Base-by-base conservation (phyloP, 73 alveolate species). In the Tetrahymena malaccensis region DNA sequence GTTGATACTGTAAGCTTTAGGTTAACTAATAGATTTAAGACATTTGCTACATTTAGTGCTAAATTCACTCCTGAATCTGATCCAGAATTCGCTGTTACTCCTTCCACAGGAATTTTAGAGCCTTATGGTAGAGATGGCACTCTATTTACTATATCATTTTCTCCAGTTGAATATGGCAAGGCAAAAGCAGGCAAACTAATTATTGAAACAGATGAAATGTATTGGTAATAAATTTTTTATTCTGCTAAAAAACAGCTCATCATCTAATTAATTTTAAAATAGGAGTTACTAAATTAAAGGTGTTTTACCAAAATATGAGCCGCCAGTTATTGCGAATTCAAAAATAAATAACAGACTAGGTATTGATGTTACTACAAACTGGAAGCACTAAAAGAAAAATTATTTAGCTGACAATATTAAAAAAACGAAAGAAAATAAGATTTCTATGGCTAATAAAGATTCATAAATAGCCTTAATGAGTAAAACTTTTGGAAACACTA, bases 221-320 rank as follows among this genome's bases (percentile, higher is more conserved):
- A 33, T 89, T 95, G 97, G 97, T 95, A 95, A 21, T 7, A 16
- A n/a, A 70, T 27, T 70, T 19, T 19, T 0, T 3, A 70, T 25
- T 35, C 43, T 19, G 25, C 37, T n/a, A 10, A 27, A n/a, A 70
- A 31, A 70, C 98, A n/a, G n/a, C 34, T 4, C 34, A 85, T 34
- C 7, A 85, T 27, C 34, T 27, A 27, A 31, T n/a, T 38, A 0
- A 27, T 43, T 19, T 1, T 9, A 15, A 55, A 21, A 44, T 55
- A 94, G 96, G 96, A 97, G 98, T 84, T 99, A 98, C 93, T 98
- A 98, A 96, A 97, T 99, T 93, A 98, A 99, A 96, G 99, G 99
- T n/a, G 95, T 99, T 17, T 99, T 98, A 96, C 99, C 99, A 11
- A 99, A 98, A 89, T 99, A 99, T 97, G 98, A 99, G 97, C 99